phyloP scores from a whole-genome alignment of 208 protist species.

The Phytomonas francai region DNA sequence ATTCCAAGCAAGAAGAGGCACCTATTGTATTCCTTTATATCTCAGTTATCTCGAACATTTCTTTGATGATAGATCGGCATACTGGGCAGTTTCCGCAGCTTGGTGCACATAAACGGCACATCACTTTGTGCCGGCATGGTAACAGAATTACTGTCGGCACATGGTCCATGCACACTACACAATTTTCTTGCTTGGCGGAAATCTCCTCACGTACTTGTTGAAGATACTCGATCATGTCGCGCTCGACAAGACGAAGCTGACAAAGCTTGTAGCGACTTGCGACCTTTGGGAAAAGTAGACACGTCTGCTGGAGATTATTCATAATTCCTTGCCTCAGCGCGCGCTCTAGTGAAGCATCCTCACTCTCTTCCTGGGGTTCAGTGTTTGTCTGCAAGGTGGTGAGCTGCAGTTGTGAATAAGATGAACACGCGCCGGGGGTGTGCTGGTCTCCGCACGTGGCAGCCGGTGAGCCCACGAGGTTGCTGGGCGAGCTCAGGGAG shows the following conservation, averaged over 20 bases:
- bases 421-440: too few species aligned
- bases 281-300: constrained; percentile 55
- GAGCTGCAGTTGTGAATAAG: too few species aligned
- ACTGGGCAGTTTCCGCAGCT: constrained; percentile 47
- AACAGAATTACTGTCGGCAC: constrained; percentile 73
- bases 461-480: too few species aligned
- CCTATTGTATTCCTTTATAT: constrained; percentile 20
- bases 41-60: constrained; percentile 83
- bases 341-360: constrained; percentile 42
- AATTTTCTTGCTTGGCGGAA: constrained; percentile 62
- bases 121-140: constrained; percentile 80
- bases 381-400: not conserved
- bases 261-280: constrained; percentile 49
- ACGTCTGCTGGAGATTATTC: constrained; percentile 44
- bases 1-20: too few species aligned
- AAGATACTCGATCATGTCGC: constrained; percentile 83
- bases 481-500: too few species aligned
- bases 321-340: constrained; percentile 61
- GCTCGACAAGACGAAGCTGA: constrained; percentile 55
- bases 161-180: constrained; percentile 78
- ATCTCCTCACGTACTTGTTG: constrained; percentile 69
- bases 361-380: constrained; percentile 22
- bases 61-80: constrained; percentile 57
- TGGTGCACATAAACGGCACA: constrained; percentile 67
- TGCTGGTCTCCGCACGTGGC: too few species aligned